Percentiles rank a stretch among this genome's conserved stretches.
These are phyloP conservation scores for Fusarium sp. DNA, from an alignment of 2,329 filamentous ascomycete genomes.

Conservation along the genomic window DNA sequence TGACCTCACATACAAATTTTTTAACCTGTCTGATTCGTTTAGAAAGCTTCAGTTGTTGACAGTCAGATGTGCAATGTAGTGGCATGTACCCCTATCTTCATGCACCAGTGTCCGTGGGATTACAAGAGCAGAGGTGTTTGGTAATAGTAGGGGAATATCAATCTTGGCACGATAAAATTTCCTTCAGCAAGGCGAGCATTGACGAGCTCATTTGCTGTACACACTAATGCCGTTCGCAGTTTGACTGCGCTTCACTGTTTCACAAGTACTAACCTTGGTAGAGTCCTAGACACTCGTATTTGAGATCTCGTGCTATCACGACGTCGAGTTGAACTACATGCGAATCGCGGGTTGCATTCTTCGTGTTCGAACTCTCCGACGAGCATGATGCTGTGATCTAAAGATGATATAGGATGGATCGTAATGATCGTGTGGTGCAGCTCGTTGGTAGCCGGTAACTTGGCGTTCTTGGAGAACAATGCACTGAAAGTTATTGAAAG, in stretches of 20 bases:
- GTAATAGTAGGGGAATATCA: slow-evolving; percentile 64
- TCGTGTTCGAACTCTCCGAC: slow-evolving; percentile 6
- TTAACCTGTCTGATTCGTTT: background rate
- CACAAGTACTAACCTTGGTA: slow-evolving; percentile 29
- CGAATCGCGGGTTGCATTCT: background rate
- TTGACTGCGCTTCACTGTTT: slow-evolving; percentile 36
- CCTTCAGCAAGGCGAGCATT: slow-evolving; percentile 68
- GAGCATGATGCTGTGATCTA: slow-evolving; percentile 3
- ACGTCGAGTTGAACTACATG: slow-evolving; percentile 11
- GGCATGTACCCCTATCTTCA: slow-evolving; percentile 62
- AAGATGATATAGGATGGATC: background rate
- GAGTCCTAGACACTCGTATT: slow-evolving; percentile 19
- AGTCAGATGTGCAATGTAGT: background rate
- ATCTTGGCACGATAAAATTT: slow-evolving; percentile 68
- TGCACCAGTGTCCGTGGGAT: slow-evolving; percentile 61
- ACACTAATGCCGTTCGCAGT: slow-evolving; percentile 65
- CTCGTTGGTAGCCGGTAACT: background rate
- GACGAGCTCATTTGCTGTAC: slow-evolving; percentile 67
- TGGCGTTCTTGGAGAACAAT: background rate
- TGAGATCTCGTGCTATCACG: slow-evolving; percentile 23
- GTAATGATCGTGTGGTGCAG: background rate
- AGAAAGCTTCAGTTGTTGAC: background rate
- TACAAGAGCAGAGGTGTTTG: slow-evolving; percentile 63
- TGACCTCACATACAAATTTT: background rate
- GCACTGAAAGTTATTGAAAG: slow-evolving; percentile 1